A percentile compares a stretch with the other conserved stretches of the same genome.
Conservation (phyloP, 306 rosid genomes). For the Dalbergia cultrata region DNA sequence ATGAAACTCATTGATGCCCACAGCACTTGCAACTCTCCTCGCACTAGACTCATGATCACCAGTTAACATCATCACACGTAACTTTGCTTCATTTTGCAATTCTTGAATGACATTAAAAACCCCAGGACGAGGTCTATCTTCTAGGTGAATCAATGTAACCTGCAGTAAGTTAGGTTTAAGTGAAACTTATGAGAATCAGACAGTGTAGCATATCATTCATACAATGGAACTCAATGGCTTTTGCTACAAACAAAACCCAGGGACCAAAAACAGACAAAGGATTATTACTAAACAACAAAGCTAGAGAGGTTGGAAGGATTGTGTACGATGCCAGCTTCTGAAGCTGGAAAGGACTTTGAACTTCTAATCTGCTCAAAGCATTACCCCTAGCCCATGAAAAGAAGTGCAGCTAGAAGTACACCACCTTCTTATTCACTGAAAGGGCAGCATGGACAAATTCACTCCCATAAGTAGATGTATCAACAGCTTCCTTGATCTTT, state of each 20-base stretch:
- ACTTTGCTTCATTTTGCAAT: conserved; percentile 72
- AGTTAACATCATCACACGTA: conserved; percentile 92
- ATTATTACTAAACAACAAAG: conserved; percentile 33
- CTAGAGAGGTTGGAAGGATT: conserved; percentile 11
- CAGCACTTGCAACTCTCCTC: conserved; percentile 88
- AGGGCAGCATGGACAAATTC: conserved; percentile 98
- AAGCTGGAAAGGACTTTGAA: conserved; percentile 28
- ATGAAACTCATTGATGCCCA: conserved; percentile 83
- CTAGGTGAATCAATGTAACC: conserved; percentile 95
- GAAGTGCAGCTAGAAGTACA: conserved; percentile 30
- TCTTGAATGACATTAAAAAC: conserved; percentile 77
- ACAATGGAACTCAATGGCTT: conserved; percentile 5
- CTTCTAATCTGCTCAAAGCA: conserved; percentile 35
- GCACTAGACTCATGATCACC: conserved; percentile 96
- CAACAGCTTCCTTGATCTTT: conserved; percentile 86
- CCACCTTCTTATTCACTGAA: conserved; percentile 81
- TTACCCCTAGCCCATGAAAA: conserved; percentile 21
- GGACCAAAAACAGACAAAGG: background rate
- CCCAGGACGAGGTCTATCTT: conserved; percentile 94
- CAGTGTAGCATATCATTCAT: conserved; percentile 23
- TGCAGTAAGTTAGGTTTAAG: conserved; percentile 52
- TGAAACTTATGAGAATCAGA: conserved; percentile 30
- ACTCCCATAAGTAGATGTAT: conserved; percentile 83
- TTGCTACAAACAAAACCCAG: background rate
- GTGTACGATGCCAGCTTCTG: conserved; percentile 17